These are phyloP conservation scores for Daldinia loculata DNA, from an alignment of 495 filamentous ascomycete species.

Conservation along the genomic window DNA sequence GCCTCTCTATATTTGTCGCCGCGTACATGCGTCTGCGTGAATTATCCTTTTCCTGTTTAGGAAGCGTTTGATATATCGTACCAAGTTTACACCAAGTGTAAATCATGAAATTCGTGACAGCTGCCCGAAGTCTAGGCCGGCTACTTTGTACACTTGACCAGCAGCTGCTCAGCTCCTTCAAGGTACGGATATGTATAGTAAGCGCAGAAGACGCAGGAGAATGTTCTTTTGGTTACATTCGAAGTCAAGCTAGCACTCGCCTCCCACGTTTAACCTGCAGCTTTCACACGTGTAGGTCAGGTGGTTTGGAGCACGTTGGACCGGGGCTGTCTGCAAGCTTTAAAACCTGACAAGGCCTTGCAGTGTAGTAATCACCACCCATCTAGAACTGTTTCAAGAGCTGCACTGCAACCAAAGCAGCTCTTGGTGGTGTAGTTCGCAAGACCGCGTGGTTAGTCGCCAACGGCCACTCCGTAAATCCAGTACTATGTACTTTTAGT, in stretches of 20 bases:
- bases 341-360: constrained; percentile 38
- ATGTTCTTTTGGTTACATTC: constrained; percentile 38
- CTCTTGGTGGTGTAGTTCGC: constrained; percentile 11
- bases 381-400: constrained; percentile 36
- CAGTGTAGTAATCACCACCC: constrained; percentile 44
- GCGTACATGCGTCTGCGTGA: constrained; percentile 2
- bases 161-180: constrained; percentile 23
- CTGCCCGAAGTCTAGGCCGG: constrained; percentile 16
- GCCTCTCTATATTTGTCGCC: constrained; percentile 12
- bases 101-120: constrained; percentile 32
- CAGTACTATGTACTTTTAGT: constrained; percentile 27
- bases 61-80: constrained; percentile 24
- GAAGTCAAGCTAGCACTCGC: constrained; percentile 28
- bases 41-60: constrained; percentile 21
- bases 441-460: constrained; percentile 31
- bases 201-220: constrained; percentile 34
- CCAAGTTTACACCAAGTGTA: background rate
- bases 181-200: constrained; percentile 31
- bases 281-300: constrained; percentile 45
- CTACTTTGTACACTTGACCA: constrained; percentile 22
- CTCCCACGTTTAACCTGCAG: constrained; percentile 44
- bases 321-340: constrained; percentile 39
- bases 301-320: constrained; percentile 39
- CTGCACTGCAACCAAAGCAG: constrained; percentile 36
- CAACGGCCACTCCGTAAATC: constrained; percentile 35